A percentile compares a stretch with the other conserved stretches of the same genome.
These are phyloP conservation scores for Phyllosticta citriasiana DNA, from an alignment of 2,329 filamentous ascomycete species.

Conservation along the genomic window DNA sequence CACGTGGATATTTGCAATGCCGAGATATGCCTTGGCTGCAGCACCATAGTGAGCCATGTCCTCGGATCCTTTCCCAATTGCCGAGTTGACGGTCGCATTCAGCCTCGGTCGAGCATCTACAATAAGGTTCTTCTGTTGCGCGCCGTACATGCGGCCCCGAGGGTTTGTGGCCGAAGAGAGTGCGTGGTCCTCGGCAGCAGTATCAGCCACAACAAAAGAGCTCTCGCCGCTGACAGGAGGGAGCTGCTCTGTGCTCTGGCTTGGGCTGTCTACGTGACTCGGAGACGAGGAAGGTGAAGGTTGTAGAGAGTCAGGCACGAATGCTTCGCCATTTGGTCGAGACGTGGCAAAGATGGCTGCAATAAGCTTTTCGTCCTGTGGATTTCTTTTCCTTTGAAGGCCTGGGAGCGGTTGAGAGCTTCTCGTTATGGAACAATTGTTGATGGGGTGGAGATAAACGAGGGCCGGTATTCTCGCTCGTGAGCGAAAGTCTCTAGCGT, in stretches of 20 bases:
- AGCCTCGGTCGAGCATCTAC: constrained; percentile 91
- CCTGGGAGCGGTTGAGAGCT: constrained; percentile 89
- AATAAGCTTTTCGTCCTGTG: constrained; percentile 90
- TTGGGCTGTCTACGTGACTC: constrained; percentile 20
- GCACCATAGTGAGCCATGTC: constrained; percentile 97
- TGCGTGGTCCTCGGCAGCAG: constrained; percentile 37
- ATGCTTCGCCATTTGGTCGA: constrained; percentile 7
- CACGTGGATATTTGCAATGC: constrained; percentile 96
- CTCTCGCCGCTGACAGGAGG: constrained; percentile 22
- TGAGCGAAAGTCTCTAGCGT: constrained; percentile 82
- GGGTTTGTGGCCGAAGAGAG: constrained; percentile 55
- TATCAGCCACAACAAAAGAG: constrained; percentile 24
- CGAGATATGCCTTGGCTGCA: constrained; percentile 81
- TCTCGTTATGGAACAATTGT: constrained; percentile 92
- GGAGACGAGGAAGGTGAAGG: constrained; percentile 14
- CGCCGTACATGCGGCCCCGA: constrained; percentile 59
- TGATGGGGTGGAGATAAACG: constrained; percentile 90
- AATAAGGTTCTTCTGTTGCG: constrained; percentile 87
- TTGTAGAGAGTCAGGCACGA: constrained; percentile 1
- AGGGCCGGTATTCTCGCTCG: constrained; percentile 78
- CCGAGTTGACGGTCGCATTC: constrained; percentile 91
- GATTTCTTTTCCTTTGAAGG: constrained; percentile 75
- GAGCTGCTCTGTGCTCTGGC: constrained; percentile 24
- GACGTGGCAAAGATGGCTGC: constrained; percentile 83
- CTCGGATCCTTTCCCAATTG: constrained; percentile 84